A percentile compares a stretch with the other conserved stretches of the same genome.
Conservation (phyloP, 306 rosid species). For the Malus sylvestris region DNA sequence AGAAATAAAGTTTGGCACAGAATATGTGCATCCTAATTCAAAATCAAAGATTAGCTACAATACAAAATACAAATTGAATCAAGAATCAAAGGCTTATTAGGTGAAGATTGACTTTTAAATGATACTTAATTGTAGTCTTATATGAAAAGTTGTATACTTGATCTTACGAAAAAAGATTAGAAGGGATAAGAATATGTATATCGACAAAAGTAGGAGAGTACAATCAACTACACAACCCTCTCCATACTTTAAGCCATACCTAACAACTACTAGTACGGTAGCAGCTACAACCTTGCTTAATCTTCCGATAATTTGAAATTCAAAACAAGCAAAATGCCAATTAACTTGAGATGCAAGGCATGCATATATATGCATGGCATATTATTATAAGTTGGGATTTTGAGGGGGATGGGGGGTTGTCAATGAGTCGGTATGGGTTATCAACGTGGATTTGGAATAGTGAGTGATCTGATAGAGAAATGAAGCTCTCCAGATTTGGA, state of each 20-base stretch:
- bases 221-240: no score
- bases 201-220: no score
- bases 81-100: background rate
- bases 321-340: background rate
- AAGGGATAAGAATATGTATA: no score
- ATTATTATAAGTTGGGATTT: background rate
- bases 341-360: background rate
- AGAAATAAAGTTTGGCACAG: background rate
- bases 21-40: background rate
- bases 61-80: background rate
- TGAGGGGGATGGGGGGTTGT: conserved; percentile 9
- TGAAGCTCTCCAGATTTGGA: background rate
- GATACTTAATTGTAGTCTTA: background rate
- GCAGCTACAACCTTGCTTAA: no score
- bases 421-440: conserved; percentile 8
- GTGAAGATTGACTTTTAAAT: background rate
- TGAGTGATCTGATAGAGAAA: background rate
- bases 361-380: background rate
- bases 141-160: no score
- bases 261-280: no score
- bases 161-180: no score
- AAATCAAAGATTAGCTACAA: background rate
- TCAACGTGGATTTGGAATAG: background rate
- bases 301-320: background rate
- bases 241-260: no score